phyloP scores from a whole-genome alignment of 2,329 filamentous ascomycete genomes.

The Phoma herbarum region DNA sequence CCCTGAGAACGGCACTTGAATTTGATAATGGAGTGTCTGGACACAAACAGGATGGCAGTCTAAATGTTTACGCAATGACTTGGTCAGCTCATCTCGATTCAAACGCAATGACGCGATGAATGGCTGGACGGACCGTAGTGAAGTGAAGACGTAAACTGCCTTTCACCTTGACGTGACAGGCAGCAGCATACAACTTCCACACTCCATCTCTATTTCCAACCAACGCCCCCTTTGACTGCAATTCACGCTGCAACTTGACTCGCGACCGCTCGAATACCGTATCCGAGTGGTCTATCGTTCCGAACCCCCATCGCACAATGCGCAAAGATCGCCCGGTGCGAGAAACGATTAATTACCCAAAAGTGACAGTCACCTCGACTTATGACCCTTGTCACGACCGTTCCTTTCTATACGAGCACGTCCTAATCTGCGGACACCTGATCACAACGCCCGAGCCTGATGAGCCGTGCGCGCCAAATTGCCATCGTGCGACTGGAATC shows the following conservation, averaged over 20 bases:
- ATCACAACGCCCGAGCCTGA: not conserved
- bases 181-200: not conserved
- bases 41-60: too few relatives aligned
- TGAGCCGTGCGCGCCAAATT: slow-evolving; percentile 3
- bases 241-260: not conserved
- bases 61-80: too few relatives aligned
- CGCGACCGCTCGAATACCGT: not conserved
- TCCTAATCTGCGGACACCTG: not conserved
- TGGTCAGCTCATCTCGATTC: too few relatives aligned
- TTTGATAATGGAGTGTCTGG: too few relatives aligned
- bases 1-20: too few relatives aligned
- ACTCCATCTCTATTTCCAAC: too few relatives aligned
- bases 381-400: not conserved
- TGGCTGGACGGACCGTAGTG: too few relatives aligned
- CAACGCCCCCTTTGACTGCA: too few relatives aligned
- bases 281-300: too few relatives aligned
- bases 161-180: not conserved
- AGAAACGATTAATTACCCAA: slow-evolving; percentile 1
- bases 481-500: not conserved
- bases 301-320: not conserved
- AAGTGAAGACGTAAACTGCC: not conserved
- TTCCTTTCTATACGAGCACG: not conserved
- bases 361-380: not conserved
- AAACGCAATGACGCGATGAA: too few relatives aligned
- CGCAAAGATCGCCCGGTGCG: not conserved